These are phyloP conservation scores for Austroboletus eburneus DNA, from an alignment of 768 basidiomycete genomes.

Conservation along the genomic window DNA sequence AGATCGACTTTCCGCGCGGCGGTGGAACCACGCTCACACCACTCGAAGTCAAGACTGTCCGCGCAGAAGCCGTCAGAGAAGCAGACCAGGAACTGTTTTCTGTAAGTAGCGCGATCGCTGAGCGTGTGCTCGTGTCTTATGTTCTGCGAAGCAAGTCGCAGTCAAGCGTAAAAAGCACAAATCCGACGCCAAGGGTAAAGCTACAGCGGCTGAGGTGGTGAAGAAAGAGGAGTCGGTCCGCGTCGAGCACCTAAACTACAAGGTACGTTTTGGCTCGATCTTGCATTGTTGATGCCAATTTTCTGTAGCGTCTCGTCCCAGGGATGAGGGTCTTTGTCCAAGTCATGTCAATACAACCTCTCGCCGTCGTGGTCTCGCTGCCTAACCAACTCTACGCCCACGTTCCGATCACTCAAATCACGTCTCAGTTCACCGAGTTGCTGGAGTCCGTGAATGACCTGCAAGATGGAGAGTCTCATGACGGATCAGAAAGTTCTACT, in stretches of 20 bases:
- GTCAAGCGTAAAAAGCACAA: constrained; percentile 45
- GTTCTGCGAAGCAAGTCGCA: constrained; percentile 38
- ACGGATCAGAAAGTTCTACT: constrained; percentile 32
- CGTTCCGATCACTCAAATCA: constrained; percentile 91
- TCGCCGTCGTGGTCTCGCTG: constrained; percentile 89
- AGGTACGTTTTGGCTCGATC: constrained; percentile 42
- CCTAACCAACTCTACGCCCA: constrained; percentile 94
- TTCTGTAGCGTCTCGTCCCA: constrained; percentile 59
- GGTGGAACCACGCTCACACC: constrained; percentile 89
- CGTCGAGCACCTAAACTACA: constrained; percentile 92
- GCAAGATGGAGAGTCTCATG: constrained; percentile 41
- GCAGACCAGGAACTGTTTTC: constrained; percentile 77
- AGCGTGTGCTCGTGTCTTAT: constrained; percentile 26
- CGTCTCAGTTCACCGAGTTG: constrained; percentile 66
- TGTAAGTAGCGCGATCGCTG: constrained; percentile 35
- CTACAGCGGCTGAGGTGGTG: constrained; percentile 27
- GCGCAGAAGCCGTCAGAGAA: constrained; percentile 81
- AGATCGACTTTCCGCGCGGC: constrained; percentile 93
- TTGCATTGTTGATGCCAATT: constrained; percentile 7
- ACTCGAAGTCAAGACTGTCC: constrained; percentile 80
- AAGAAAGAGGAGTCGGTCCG: constrained; percentile 49
- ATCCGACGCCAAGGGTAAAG: constrained; percentile 35
- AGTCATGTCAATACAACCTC: constrained; percentile 79
- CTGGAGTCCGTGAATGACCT: constrained; percentile 62
- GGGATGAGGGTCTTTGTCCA: constrained; percentile 91